Evolutionary conservation across 805 yeast genomes (phyloP), one percentile per base, ranked within the genome.

Genomic region (Yamadazyma phyllophila): DNA sequence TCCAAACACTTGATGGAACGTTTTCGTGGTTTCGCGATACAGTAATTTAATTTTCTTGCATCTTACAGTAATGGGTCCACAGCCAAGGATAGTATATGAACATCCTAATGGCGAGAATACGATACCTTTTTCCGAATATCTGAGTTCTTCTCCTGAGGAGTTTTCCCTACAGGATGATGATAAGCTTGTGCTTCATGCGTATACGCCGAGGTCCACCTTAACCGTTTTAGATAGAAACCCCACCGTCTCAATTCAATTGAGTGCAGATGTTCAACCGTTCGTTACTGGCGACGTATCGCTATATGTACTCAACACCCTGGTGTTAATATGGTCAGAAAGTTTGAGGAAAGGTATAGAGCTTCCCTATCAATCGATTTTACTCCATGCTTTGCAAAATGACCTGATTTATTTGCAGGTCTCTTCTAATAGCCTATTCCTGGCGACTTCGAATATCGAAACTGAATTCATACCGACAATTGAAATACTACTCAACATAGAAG

Each of bases 61-160:
- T 20, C 24, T 33, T 14, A 17, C 11, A 36, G 14, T 14, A 29
- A 42, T 42, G 45, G 38, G 30, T n/a, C 27, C 27, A 11, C 41
- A 37, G 12, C 46, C 45, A n/a, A 31, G 43, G 39, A 34, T 46
- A 12, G 32, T 46, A n/a, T 35, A 8, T 31, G 61, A 59, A 29
- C 50, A 39, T 29, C 78, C 78, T 26, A 71, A 62, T 46, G 57
- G 61, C 41, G 78, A 73, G 47, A 71, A 72, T 55, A 72, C 78
- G 7, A 61, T 70, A 10, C 62, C 65, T 3, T 52, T 59, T 9
- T 43, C 57, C 12, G 53, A 56, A 17, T 73, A 63, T 50, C 68
- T 61, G 43, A 56, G 67, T 10, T 66, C 69, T 24, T 65, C 68
- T 2, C 77, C 77, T 1, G 76, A 66, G 30, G 51, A 58, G 36